Evolutionary conservation across 257 asterid species (phyloP).

Genomic region (Salvia miltiorrhiza): DNA sequence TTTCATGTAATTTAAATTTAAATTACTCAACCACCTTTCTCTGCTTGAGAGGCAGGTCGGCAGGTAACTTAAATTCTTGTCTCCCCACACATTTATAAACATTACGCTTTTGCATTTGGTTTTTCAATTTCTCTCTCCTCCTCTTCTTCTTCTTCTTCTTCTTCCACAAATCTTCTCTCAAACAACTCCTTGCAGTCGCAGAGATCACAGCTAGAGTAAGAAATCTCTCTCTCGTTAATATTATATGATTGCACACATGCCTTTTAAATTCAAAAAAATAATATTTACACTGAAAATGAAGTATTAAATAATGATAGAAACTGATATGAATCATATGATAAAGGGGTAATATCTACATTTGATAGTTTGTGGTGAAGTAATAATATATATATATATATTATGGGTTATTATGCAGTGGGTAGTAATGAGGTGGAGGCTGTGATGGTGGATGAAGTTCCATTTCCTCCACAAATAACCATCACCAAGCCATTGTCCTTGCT

Average conservation of each 20-base stretch:
- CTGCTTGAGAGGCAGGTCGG: background rate
- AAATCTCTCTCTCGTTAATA: background rate
- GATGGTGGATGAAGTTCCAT: constrained; percentile 17
- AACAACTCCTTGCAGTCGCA: background rate
- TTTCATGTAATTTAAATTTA: too few species aligned
- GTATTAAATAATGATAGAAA: too few species aligned
- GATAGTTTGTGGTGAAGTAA: background rate
- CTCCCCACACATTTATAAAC: background rate
- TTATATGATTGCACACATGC: background rate
- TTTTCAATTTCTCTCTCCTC: background rate
- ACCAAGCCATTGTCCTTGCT: constrained; percentile 15
- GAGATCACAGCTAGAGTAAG: background rate
- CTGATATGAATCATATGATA: too few species aligned
- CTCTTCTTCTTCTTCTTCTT: too few species aligned
- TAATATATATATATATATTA: too few species aligned
- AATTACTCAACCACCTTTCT: background rate
- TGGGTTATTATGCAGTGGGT: constrained; percentile 16
- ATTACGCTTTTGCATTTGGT: background rate
- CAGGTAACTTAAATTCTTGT: background rate
- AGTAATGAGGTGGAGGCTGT: constrained; percentile 1
- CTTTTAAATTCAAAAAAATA: background rate
- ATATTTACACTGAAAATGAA: background rate
- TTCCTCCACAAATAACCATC: background rate
- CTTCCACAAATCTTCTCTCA: background rate
- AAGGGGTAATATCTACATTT: background rate